These are phyloP conservation scores for Amphichorda felina DNA, from an alignment of 2,329 filamentous ascomycete genomes.

Conservation along the genomic window DNA sequence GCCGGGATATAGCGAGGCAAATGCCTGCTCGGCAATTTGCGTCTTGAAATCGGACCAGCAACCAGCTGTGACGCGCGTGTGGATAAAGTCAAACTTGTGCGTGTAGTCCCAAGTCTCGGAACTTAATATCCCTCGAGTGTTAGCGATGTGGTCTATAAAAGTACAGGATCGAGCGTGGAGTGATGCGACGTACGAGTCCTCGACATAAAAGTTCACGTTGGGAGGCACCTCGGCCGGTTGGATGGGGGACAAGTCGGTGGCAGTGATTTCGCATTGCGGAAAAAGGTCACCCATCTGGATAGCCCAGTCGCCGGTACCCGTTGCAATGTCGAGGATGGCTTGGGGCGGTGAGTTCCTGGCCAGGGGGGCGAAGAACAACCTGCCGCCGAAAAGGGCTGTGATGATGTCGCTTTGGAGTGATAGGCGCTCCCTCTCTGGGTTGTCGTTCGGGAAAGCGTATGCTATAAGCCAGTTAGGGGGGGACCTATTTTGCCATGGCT, in stretches of 20 bases:
- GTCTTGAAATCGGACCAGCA: constrained; percentile 36
- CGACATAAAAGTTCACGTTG: constrained; percentile 65
- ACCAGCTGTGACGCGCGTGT: constrained; percentile 35
- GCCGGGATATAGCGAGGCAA: constrained; percentile 34
- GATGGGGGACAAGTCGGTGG: constrained; percentile 56
- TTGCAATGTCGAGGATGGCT: constrained; percentile 24
- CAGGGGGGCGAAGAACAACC: constrained; percentile 30
- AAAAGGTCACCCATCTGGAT: constrained; percentile 55
- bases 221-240: constrained; percentile 54
- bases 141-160: no score
- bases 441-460: constrained; percentile 33
- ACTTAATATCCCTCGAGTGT: no score
- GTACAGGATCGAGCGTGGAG: no score
- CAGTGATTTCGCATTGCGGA: constrained; percentile 44
- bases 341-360: constrained; percentile 19
- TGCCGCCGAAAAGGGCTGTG: constrained; percentile 23
- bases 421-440: constrained; percentile 26
- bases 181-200: constrained; percentile 43
- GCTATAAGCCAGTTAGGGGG: constrained; percentile 14
- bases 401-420: constrained; percentile 25
- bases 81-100: constrained; percentile 43
- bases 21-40: constrained; percentile 39
- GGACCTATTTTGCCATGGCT: no score
- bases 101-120: constrained; percentile 38
- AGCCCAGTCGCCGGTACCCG: constrained; percentile 45